phyloP scores from a whole-genome alignment of 208 protist genomes.

The Leishmania tropica region DNA sequence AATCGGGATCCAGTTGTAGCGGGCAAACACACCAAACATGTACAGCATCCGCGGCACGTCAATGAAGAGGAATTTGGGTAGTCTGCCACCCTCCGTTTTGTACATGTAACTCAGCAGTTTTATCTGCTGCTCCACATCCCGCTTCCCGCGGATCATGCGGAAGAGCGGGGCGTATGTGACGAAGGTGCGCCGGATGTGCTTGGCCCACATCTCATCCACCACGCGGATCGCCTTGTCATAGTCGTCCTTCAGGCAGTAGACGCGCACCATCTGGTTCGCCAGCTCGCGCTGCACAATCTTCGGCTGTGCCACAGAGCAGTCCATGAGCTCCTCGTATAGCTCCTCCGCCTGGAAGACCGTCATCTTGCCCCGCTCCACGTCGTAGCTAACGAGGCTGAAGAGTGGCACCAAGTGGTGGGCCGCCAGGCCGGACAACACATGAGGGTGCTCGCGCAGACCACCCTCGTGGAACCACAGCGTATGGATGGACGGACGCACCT shows the following conservation, averaged over 20 bases:
- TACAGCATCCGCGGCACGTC: slow-evolving; percentile 87
- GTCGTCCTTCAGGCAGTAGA: slow-evolving; percentile 78
- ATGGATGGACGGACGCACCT: slow-evolving; percentile 83
- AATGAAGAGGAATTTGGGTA: slow-evolving; percentile 86
- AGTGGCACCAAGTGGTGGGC: slow-evolving; percentile 91
- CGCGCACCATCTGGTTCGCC: slow-evolving; percentile 88
- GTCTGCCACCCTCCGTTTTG: slow-evolving; percentile 67
- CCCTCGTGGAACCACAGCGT: slow-evolving; percentile 88
- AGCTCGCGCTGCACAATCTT: slow-evolving; percentile 90
- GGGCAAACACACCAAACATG: slow-evolving; percentile 85
- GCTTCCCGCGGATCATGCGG: slow-evolving; percentile 64
- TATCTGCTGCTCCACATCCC: slow-evolving; percentile 72
- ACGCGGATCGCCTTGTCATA: slow-evolving; percentile 80
- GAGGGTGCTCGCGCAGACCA: slow-evolving; percentile 70
- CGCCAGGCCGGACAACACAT: slow-evolving; percentile 77
- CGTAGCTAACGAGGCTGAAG: slow-evolving; percentile 86
- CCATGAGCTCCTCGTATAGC: slow-evolving; percentile 90
- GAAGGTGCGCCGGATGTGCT: slow-evolving; percentile 85
- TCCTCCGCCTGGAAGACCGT: slow-evolving; percentile 70
- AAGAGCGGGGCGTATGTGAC: slow-evolving; percentile 92
- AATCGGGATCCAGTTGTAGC: slow-evolving; percentile 88
- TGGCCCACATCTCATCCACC: slow-evolving; percentile 77
- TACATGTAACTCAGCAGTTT: slow-evolving; percentile 78
- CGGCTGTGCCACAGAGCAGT: slow-evolving; percentile 86
- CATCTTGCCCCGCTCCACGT: slow-evolving; percentile 89